Conservation (phyloP, 495 filamentous ascomycete species). For the Tuber melanosporum region DNA sequence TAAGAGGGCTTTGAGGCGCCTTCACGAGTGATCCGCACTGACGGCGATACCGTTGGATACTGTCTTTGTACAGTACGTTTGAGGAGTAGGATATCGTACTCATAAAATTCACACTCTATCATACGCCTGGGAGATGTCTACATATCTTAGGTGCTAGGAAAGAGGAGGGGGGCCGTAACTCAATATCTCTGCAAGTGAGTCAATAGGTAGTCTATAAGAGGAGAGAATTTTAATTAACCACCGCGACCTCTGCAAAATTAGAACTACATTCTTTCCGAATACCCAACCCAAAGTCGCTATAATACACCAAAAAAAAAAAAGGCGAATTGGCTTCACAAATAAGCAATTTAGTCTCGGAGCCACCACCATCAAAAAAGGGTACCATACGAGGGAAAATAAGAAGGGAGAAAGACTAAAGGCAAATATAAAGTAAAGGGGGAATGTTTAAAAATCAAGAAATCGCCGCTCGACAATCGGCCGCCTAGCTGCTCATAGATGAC, state of each 20-base stretch:
- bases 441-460: background rate
- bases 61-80: background rate
- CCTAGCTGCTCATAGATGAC: background rate
- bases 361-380: background rate
- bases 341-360: background rate
- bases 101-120: too few relatives aligned
- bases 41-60: background rate
- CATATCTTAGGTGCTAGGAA: background rate
- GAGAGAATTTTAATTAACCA: background rate
- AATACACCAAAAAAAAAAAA: background rate
- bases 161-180: background rate
- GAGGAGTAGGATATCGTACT: background rate
- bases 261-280: background rate
- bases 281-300: background rate
- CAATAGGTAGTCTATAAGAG: background rate
- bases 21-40: background rate
- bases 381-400: background rate
- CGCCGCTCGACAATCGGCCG: background rate
- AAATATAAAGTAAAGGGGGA: background rate
- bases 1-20: background rate
- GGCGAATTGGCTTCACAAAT: background rate
- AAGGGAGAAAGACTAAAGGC: background rate
- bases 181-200: background rate
- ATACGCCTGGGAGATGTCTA: background rate
- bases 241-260: background rate